Conservation (phyloP, 352 stramenopile genomes). For the Plasmopara muralis region DNA sequence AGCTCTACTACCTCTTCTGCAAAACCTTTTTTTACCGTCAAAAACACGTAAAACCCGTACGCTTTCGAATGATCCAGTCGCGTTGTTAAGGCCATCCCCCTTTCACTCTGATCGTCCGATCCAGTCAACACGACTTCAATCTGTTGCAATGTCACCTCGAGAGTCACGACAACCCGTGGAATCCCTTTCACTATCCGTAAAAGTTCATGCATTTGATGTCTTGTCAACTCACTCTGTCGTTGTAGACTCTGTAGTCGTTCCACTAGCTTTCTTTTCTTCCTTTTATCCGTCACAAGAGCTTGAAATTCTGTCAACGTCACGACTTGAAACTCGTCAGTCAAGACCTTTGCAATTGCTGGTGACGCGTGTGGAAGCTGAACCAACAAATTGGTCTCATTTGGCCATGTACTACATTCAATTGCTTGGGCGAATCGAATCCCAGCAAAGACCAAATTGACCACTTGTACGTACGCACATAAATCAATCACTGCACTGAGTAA, state of each 20-base stretch:
- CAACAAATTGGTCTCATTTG: slow-evolving; percentile 22
- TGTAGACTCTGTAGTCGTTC: slow-evolving; percentile 27
- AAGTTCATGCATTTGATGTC: slow-evolving; percentile 40
- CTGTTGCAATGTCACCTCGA: slow-evolving; percentile 16
- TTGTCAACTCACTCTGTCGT: slow-evolving; percentile 20
- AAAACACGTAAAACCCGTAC: slow-evolving; percentile 67
- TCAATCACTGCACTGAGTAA: slow-evolving; percentile 92
- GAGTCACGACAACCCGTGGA: slow-evolving; percentile 32
- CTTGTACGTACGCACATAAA: slow-evolving; percentile 63
- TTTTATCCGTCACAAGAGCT: slow-evolving; percentile 19
- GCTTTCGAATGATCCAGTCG: slow-evolving; percentile 58
- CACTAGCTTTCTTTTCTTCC: slow-evolving; percentile 29
- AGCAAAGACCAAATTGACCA: slow-evolving; percentile 41
- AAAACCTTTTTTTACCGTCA: slow-evolving; percentile 14
- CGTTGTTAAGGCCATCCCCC: slow-evolving; percentile 30
- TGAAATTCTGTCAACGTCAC: slow-evolving; percentile 30
- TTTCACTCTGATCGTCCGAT: slow-evolving; percentile 24
- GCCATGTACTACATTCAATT: slow-evolving; percentile 52
- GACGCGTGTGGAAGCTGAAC: slow-evolving; percentile 44
- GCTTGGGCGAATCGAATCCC: slow-evolving; percentile 50
- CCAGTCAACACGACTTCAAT: slow-evolving; percentile 33
- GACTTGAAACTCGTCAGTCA: slow-evolving; percentile 26
- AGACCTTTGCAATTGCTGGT: slow-evolving; percentile 20
- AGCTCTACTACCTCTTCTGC: no score
- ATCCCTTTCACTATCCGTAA: slow-evolving; percentile 35